phyloP scores from a whole-genome alignment of 164 flowering plant species.

The Taxillus chinensis region DNA sequence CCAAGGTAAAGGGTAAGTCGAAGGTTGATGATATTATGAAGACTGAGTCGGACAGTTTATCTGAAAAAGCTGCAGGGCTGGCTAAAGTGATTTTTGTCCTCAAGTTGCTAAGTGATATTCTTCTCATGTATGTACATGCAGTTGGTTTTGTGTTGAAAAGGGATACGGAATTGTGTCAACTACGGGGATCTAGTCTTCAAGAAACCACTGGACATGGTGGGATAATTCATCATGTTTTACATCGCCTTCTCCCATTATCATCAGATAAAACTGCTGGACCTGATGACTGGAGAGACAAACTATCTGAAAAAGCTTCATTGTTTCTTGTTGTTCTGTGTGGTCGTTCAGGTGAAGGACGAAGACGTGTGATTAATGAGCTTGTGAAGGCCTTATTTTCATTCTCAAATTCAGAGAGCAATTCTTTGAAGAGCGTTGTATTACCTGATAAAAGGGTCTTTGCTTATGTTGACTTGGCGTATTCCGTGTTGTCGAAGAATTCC shows the following conservation, averaged over 20 bases:
- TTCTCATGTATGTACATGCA: constrained; percentile 78
- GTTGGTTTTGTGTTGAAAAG: constrained; percentile 62
- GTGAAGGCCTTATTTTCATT: constrained; percentile 56
- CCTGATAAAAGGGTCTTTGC: constrained; percentile 65
- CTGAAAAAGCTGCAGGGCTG: constrained; percentile 61
- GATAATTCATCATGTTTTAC: constrained; percentile 66
- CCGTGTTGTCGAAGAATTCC: constrained; percentile 72
- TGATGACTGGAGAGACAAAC: constrained; percentile 75
- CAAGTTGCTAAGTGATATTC: constrained; percentile 79
- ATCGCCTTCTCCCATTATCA: constrained; percentile 56
- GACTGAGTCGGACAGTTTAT: constrained; percentile 24
- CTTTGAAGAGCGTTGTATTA: constrained; percentile 31
- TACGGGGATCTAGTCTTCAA: constrained; percentile 35
- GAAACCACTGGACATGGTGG: constrained; percentile 55
- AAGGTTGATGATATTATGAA: constrained; percentile 57
- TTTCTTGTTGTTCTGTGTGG: constrained; percentile 78
- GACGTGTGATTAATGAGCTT: constrained; percentile 65
- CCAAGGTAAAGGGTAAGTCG: constrained; percentile 73
- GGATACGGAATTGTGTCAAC: constrained; percentile 57
- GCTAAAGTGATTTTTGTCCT: constrained; percentile 87
- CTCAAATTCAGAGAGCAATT: constrained; percentile 41
- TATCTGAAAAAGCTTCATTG: constrained; percentile 87
- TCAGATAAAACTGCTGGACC: constrained; percentile 49
- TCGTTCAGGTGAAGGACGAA: constrained; percentile 87
- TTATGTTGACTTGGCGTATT: constrained; percentile 66